A percentile compares a stretch with the other conserved stretches of the same genome.
phyloP scores from a whole-genome alignment of 2,329 filamentous ascomycete species.

The Sporothrix sp. region DNA sequence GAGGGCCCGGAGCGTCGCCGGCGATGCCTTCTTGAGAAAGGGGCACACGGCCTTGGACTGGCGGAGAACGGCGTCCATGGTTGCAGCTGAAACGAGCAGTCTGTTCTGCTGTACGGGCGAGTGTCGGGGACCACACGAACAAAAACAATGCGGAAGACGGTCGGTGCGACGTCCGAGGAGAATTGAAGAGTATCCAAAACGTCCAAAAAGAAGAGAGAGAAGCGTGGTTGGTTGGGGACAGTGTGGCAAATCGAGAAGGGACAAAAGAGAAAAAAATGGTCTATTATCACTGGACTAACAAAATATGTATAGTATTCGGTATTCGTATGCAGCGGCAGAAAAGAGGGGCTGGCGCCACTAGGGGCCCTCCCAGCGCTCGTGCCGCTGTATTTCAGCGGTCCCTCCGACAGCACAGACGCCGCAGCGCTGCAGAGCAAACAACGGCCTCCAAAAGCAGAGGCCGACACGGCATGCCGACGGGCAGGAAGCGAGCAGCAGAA shows the following conservation, averaged over 20 bases:
- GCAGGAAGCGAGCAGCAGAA: neutral
- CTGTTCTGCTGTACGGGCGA: neutral
- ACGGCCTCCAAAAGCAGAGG: slow-evolving; percentile 3
- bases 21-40: slow-evolving; percentile 90
- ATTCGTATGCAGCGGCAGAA: neutral
- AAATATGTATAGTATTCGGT: neutral
- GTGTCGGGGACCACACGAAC: too few species aligned
- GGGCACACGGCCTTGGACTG: slow-evolving; percentile 96
- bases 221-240: neutral
- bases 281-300: neutral
- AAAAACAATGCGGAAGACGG: neutral
- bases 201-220: neutral
- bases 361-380: neutral
- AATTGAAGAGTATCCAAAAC: neutral
- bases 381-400: neutral
- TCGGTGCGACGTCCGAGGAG: too few species aligned
- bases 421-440: neutral
- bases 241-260: neutral
- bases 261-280: neutral
- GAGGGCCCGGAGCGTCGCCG: slow-evolving; percentile 80
- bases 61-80: slow-evolving; percentile 88
- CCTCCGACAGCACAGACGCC: neutral
- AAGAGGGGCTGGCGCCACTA: neutral
- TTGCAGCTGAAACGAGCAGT: slow-evolving; percentile 15
- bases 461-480: neutral